phyloP scores from a whole-genome alignment of 352 stramenopile genomes.

The Aphanomyces cochlioides region DNA sequence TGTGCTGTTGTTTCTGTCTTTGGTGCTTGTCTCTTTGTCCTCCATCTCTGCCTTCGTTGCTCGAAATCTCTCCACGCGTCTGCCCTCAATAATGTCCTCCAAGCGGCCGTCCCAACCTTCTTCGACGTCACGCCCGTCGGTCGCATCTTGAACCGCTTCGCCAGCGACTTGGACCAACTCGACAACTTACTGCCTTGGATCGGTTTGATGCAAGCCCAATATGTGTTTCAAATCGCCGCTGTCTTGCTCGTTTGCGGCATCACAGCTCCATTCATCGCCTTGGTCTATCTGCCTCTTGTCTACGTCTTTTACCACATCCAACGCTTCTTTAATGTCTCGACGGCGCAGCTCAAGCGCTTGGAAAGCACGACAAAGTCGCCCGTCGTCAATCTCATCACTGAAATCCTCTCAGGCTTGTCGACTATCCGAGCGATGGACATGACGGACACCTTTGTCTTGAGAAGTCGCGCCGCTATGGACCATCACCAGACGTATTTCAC shows the following conservation, averaged over 20 bases:
- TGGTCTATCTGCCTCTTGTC: slow-evolving; percentile 60
- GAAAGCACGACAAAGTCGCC: slow-evolving; percentile 69
- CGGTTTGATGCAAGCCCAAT: neutral
- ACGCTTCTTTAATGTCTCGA: slow-evolving; percentile 61
- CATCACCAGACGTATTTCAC: slow-evolving; percentile 70
- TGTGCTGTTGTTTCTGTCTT: neutral
- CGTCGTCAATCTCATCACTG: slow-evolving; percentile 89
- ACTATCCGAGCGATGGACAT: neutral
- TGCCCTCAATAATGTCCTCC: slow-evolving; percentile 4
- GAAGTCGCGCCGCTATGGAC: slow-evolving; percentile 39
- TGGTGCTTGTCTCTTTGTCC: neutral
- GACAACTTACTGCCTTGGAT: slow-evolving; percentile 62
- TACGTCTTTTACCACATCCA: slow-evolving; percentile 44
- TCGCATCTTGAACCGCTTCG: slow-evolving; percentile 73
- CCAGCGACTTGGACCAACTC: slow-evolving; percentile 60
- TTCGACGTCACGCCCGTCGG: slow-evolving; percentile 64
- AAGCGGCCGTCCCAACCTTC: slow-evolving; percentile 33
- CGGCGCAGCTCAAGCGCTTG: slow-evolving; percentile 60
- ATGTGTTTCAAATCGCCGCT: slow-evolving; percentile 5
- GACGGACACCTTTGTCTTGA: slow-evolving; percentile 22
- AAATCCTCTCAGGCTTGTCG: neutral
- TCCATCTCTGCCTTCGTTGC: neutral
- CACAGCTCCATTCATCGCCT: slow-evolving; percentile 36
- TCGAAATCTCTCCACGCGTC: slow-evolving; percentile 17
- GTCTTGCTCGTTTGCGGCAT: slow-evolving; percentile 10